These are phyloP conservation scores for Citrullus mucosospermus DNA, from an alignment of 306 rosid species.

Conservation along the genomic window DNA sequence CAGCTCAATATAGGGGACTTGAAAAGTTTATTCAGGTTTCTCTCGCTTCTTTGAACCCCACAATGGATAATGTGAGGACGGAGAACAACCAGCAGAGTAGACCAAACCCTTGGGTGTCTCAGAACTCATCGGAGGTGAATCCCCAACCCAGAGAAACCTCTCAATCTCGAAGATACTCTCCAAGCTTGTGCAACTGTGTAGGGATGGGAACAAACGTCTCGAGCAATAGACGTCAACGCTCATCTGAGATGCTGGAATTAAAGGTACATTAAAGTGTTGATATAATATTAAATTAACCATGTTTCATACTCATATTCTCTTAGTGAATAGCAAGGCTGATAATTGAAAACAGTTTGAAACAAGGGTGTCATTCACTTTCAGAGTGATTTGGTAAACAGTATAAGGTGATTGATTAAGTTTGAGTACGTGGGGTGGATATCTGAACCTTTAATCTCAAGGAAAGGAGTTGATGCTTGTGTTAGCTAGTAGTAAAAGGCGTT, in stretches of 20 bases:
- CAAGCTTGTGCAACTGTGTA: constrained; percentile 22
- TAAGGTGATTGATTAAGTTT: neutral
- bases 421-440: neutral
- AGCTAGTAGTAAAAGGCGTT: neutral
- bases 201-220: constrained; percentile 28
- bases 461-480: neutral
- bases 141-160: neutral
- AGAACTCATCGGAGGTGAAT: constrained; percentile 9
- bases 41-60: neutral
- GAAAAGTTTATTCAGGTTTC: neutral
- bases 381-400: neutral
- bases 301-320: neutral
- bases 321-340: neutral
- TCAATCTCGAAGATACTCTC: constrained; percentile 29
- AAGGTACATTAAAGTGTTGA: constrained; percentile 23
- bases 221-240: neutral
- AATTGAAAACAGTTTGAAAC: neutral
- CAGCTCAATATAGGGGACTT: neutral
- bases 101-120: constrained; percentile 6
- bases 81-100: neutral
- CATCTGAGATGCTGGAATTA: constrained; percentile 15
- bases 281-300: no score
- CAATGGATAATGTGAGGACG: neutral
- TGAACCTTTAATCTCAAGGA: neutral
- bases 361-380: neutral